A percentile compares a stretch with the other conserved stretches of the same genome.
Conservation (phyloP, 495 filamentous ascomycete genomes). For the Rhypophila decipiens region DNA sequence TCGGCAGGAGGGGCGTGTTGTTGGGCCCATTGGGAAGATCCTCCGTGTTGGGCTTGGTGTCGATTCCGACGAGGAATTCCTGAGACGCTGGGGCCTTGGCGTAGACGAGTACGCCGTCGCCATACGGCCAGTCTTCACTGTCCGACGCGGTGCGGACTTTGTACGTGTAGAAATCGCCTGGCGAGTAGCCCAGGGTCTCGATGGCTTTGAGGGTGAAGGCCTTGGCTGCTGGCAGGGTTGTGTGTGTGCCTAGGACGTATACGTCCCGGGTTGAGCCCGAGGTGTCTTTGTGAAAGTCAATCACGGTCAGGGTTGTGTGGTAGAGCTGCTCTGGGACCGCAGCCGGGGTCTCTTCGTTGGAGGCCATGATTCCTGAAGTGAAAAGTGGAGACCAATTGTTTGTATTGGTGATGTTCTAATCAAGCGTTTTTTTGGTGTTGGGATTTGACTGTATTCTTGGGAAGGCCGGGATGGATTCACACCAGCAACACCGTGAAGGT, state of each 20-base stretch:
- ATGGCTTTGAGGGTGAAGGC: slow-evolving; percentile 23
- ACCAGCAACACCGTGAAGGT: too few relatives aligned
- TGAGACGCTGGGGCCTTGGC: slow-evolving; percentile 26
- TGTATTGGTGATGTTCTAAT: neutral
- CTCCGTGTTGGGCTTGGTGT: slow-evolving; percentile 32
- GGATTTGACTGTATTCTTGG: too few relatives aligned
- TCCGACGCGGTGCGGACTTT: slow-evolving; percentile 1
- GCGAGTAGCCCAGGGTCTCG: slow-evolving; percentile 23
- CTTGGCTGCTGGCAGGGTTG: slow-evolving; percentile 26
- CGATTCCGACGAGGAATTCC: slow-evolving; percentile 31
- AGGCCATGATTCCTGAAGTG: slow-evolving; percentile 1
- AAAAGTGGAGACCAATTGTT: neutral
- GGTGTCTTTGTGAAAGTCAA: slow-evolving; percentile 25
- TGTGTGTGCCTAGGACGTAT: slow-evolving; percentile 35
- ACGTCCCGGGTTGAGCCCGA: slow-evolving; percentile 22
- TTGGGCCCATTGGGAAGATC: slow-evolving; percentile 17
- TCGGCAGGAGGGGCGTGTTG: slow-evolving; percentile 17
- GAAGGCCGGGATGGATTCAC: too few relatives aligned
- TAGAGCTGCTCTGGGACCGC: slow-evolving; percentile 24
- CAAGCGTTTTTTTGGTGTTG: neutral
- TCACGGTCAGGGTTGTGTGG: slow-evolving; percentile 34
- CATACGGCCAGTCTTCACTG: slow-evolving; percentile 25
- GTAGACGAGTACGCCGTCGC: slow-evolving; percentile 30
- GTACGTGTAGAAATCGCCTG: slow-evolving; percentile 32
- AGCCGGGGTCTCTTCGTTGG: neutral